Evolutionary conservation across 352 stramenopile genomes (phyloP).

Genomic region (Phytophthora tubulina): DNA sequence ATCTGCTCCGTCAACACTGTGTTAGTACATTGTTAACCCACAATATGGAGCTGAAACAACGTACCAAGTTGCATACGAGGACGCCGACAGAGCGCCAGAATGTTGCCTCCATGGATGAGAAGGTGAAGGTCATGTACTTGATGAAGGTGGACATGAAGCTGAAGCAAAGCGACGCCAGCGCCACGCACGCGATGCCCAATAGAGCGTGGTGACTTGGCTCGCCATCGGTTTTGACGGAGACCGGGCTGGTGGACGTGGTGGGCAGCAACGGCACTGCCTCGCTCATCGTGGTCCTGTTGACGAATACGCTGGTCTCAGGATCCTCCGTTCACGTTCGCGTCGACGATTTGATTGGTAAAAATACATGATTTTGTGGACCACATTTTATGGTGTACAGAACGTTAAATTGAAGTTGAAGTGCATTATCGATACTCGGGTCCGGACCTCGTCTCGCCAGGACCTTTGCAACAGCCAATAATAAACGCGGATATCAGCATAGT

Average conservation of each 20-base stretch:
- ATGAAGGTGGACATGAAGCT: constrained; percentile 81
- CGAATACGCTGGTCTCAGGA: neutral
- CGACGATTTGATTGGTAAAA: constrained; percentile 5
- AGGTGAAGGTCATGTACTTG: constrained; percentile 76
- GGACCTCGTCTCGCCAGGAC: no score
- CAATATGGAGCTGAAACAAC: constrained; percentile 8
- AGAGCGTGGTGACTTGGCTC: constrained; percentile 52
- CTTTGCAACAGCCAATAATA: no score
- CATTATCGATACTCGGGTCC: no score
- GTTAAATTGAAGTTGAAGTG: no score
- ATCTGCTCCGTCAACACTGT: constrained; percentile 13
- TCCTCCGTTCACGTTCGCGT: neutral
- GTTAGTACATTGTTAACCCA: neutral
- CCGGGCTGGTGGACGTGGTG: constrained; percentile 2
- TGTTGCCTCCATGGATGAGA: constrained; percentile 80
- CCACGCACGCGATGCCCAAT: constrained; percentile 65
- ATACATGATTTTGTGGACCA: neutral
- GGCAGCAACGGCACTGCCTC: constrained; percentile 30
- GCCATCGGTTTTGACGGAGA: constrained; percentile 12
- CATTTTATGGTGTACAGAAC: no score
- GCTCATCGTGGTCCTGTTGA: neutral
- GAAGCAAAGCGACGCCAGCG: constrained; percentile 74
- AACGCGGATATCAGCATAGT: no score
- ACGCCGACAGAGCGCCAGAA: constrained; percentile 75
- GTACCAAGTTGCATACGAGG: constrained; percentile 69